Conservation (phyloP, 768 basidiomycete genomes). For the Tulasnella calospora region DNA sequence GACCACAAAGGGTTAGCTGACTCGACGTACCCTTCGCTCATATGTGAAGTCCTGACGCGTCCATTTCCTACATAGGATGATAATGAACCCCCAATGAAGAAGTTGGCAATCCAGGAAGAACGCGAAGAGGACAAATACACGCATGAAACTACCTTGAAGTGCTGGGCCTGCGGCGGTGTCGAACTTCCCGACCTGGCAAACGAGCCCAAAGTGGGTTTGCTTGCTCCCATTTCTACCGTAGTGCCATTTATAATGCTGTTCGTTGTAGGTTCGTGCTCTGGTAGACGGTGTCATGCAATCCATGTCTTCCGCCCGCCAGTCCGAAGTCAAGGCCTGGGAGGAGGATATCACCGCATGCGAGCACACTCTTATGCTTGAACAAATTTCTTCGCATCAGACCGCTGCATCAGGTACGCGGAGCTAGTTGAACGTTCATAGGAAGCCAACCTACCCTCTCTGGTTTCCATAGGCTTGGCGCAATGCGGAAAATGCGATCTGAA, state of each 20-base stretch:
- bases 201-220: slow-evolving; percentile 30
- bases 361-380: slow-evolving; percentile 60
- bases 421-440: too few relatives aligned
- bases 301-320: slow-evolving; percentile 83
- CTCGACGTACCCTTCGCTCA: neutral
- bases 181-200: slow-evolving; percentile 29
- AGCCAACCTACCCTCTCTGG: slow-evolving; percentile 14
- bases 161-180: slow-evolving; percentile 62
- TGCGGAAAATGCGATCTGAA: slow-evolving; percentile 81
- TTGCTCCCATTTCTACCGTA: slow-evolving; percentile 30
- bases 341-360: slow-evolving; percentile 87
- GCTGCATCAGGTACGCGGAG: slow-evolving; percentile 48
- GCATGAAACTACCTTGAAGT: slow-evolving; percentile 56
- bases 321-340: slow-evolving; percentile 96
- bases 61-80: slow-evolving; percentile 47
- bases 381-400: slow-evolving; percentile 47
- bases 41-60: neutral
- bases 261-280: slow-evolving; percentile 49
- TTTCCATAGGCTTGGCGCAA: slow-evolving; percentile 61
- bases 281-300: slow-evolving; percentile 69
- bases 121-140: slow-evolving; percentile 87
- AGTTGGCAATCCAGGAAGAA: slow-evolving; percentile 82
- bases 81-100: slow-evolving; percentile 82
- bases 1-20: slow-evolving; percentile 56
- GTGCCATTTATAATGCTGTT: slow-evolving; percentile 31